phyloP scores from a whole-genome alignment of 805 yeast genomes.

The Myxozyma monticola region DNA sequence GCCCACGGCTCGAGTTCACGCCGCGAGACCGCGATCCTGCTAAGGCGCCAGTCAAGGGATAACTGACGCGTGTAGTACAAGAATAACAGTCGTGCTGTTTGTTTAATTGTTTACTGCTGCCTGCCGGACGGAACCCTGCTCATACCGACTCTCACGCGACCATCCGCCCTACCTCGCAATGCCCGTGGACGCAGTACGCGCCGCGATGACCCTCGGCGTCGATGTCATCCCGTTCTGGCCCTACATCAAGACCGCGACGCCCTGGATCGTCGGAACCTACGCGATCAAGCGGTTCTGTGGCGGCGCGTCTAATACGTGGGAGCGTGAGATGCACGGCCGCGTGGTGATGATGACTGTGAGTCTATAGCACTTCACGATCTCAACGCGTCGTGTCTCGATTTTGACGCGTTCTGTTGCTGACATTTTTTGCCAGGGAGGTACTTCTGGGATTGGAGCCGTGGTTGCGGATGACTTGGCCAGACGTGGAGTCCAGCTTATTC shows the following conservation, averaged over 20 bases:
- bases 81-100: too few species aligned
- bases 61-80: too few species aligned
- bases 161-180: too few species aligned
- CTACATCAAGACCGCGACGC: constrained; percentile 56
- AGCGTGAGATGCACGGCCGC: constrained; percentile 85
- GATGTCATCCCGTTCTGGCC: constrained; percentile 74
- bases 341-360: constrained; percentile 49
- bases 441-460: constrained; percentile 83
- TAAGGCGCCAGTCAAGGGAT: too few species aligned
- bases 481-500: constrained; percentile 82
- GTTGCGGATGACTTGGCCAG: constrained; percentile 71
- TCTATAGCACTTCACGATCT: not conserved
- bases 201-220: constrained; percentile 69
- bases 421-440: constrained; percentile 62
- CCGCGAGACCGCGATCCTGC: too few species aligned
- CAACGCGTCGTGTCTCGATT: not conserved
- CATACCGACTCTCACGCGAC: too few species aligned
- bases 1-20: too few species aligned
- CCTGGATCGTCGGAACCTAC: constrained; percentile 49
- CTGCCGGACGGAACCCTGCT: too few species aligned
- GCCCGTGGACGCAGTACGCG: constrained; percentile 84
- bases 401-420: not conserved
- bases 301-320: constrained; percentile 87
- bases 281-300: constrained; percentile 70
- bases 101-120: too few species aligned